Evolutionary conservation across 2,329 filamentous ascomycete genomes (phyloP), one percentile per base, ranked within the genome.

Genomic region (Neospermospora avenae): DNA sequence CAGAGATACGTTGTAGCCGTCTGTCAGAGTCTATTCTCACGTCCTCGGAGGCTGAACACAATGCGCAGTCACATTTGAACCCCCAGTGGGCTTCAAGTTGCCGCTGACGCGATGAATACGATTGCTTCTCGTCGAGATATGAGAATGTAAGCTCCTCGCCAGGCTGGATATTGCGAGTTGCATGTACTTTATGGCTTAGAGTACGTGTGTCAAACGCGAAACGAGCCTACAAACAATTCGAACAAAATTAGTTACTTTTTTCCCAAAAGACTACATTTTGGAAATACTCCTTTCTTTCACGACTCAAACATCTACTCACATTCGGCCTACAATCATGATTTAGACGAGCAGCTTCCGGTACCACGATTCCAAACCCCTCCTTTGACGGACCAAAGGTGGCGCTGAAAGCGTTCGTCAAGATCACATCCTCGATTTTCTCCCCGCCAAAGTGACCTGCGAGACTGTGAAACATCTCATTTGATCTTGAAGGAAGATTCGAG

Each of bases 271-370:
- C 4, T n/a, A 39, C 16, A 3, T 39, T 3, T 39, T 13, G 14
- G 7, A 39, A 6, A 11, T 18, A 3, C 6, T n/a, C 10, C 4
- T 3, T 8, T 4, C n/a, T 10, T 31, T 31, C 28, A 31, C 10
- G n/a, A 22, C 16, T 3, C 24, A n/a, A 8, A 4, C 20, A 22
- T 22, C 2, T 34, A 51, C 46, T 22, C 13, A 60, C 54, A 25
- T 64, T 64, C 3, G 62, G 62, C 44, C 62, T 48, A 16, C 62
- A 64, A 10, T 60, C 62, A 28, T 64, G 62, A 51, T 64, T 64
- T 31, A 64, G 24, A 6, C 62, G 39, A 45, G 62, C 62, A 13
- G 60, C 55, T 51, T 64, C 62, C 1, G 62, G 62, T 6, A 64
- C 58, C 1, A 64, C 55, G 31, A 62, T 51, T 3, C 54, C 60